These are phyloP conservation scores for Daedaleopsis sinensis DNA, from an alignment of 768 basidiomycete genomes.

Conservation along the genomic window DNA sequence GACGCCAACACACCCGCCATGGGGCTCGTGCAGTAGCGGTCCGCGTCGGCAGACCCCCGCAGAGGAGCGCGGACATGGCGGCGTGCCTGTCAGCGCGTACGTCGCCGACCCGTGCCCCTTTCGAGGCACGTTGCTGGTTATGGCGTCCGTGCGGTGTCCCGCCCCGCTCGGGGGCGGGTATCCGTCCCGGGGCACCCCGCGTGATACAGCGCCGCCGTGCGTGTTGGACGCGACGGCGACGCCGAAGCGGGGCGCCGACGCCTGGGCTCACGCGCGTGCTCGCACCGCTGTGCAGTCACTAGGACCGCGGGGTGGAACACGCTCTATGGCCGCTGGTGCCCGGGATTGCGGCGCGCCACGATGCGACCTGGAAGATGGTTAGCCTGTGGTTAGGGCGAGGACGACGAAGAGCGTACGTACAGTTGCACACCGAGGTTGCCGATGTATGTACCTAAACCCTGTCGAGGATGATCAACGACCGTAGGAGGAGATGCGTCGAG, in stretches of 20 bases:
- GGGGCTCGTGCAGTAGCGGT: not conserved
- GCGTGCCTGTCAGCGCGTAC: not conserved
- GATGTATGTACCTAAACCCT: not conserved
- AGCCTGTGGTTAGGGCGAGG: conserved; percentile 3
- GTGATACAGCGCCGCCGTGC: not conserved
- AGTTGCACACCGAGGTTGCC: not conserved
- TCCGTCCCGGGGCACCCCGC: not conserved
- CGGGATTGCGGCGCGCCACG: not conserved
- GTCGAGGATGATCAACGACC: not conserved
- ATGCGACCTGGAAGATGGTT: not conserved
- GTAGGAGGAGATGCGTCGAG: not conserved
- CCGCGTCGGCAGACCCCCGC: not conserved
- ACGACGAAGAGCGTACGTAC: conserved; percentile 24
- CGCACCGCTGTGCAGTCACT: not conserved
- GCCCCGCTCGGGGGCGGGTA: not conserved
- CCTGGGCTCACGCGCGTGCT: not conserved
- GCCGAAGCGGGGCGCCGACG: not conserved
- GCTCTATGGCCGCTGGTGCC: not conserved
- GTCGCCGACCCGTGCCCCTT: not conserved
- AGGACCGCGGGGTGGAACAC: not conserved
- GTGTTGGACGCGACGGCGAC: not conserved
- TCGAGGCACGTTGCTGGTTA: not conserved
- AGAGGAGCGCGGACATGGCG: not conserved
- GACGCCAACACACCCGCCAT: not conserved
- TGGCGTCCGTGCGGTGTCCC: not conserved